phyloP scores from a whole-genome alignment of 179 eudicot genomes.

The Sideroxylon spinosum region DNA sequence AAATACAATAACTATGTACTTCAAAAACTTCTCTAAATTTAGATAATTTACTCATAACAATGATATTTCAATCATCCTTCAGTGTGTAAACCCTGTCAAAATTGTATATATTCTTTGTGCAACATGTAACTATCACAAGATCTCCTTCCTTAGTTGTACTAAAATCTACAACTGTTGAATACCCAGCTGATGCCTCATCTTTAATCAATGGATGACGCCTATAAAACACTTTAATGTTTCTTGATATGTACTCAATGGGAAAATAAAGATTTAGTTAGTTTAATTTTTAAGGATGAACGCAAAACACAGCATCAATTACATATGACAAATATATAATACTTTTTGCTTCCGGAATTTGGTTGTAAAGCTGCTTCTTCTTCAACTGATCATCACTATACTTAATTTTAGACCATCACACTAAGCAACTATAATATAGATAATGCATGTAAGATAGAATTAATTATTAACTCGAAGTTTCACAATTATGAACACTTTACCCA shows the following conservation, averaged over 20 bases:
- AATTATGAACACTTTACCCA: conserved; percentile 51
- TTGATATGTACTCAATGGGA: conserved; percentile 33
- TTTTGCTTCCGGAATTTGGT: conserved; percentile 86
- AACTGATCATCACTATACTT: conserved; percentile 83
- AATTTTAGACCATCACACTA: conserved; percentile 77
- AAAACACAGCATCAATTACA: not conserved
- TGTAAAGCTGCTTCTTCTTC: conserved; percentile 73
- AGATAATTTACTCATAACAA: not conserved
- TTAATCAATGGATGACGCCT: conserved; percentile 82
- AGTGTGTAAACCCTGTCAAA: conserved; percentile 84
- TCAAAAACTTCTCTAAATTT: not conserved
- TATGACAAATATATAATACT: conserved; percentile 30
- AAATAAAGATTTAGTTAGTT: conserved; percentile 7
- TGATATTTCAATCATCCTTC: conserved; percentile 74
- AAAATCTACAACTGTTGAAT: conserved; percentile 67
- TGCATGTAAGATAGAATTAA: conserved; percentile 2
- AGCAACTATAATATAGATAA: conserved; percentile 43
- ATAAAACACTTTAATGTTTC: conserved; percentile 90
- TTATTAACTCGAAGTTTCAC: not conserved
- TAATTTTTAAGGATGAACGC: not conserved
- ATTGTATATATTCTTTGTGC: conserved; percentile 60
- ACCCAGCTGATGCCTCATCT: conserved; percentile 50
- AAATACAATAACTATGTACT: too few species aligned
- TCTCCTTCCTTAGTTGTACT: conserved; percentile 88
- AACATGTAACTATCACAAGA: conserved; percentile 47